Conservation (phyloP, 768 basidiomycete species). For the Boletus sp. region DNA sequence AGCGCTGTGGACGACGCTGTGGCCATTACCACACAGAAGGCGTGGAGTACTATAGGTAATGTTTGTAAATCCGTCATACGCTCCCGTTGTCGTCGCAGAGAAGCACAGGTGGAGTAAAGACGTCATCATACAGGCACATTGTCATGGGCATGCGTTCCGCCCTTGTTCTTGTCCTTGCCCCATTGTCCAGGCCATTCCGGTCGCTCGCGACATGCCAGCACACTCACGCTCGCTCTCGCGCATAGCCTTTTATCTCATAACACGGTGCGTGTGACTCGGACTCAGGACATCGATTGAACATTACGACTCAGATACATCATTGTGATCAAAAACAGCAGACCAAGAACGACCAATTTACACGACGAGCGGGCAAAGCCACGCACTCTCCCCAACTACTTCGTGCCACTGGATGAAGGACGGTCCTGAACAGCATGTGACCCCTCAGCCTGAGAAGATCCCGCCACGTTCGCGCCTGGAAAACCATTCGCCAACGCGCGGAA, state of each 20-base stretch:
- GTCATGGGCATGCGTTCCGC: neutral
- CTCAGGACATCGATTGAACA: neutral
- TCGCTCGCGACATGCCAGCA: too few species aligned
- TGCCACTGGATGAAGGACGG: too few species aligned
- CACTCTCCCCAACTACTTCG: too few species aligned
- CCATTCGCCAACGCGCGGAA: neutral
- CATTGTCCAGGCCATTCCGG: too few species aligned
- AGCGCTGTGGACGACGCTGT: too few species aligned
- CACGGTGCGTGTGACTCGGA: neutral
- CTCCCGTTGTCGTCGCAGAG: too few species aligned
- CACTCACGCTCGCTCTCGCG: neutral
- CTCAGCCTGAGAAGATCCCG: too few species aligned
- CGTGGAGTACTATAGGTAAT: too few species aligned
- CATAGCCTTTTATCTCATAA: neutral
- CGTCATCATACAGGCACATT: neutral
- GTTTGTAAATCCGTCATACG: neutral
- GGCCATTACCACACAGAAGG: too few species aligned
- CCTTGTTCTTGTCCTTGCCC: too few species aligned
- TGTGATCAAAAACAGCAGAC: neutral
- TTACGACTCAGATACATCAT: neutral
- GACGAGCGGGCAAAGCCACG: neutral
- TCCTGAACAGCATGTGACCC: too few species aligned
- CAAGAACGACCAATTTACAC: neutral
- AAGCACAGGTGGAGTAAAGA: neutral
- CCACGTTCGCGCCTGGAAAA: neutral